Conservation (phyloP, 1,139 yeast species). For the Suhomyces chickasaworum region DNA sequence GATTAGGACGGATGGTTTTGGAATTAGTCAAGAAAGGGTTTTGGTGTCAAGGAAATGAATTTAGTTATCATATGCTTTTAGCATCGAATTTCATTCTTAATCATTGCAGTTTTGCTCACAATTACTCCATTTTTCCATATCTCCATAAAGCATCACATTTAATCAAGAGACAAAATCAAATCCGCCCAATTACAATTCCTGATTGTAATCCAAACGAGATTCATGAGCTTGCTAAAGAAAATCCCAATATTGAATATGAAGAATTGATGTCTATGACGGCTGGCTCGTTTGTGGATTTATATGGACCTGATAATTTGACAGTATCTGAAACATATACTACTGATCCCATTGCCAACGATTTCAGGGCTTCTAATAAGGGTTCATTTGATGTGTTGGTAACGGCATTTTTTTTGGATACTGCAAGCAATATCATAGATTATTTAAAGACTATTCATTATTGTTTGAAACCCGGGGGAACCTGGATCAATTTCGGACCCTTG, state of each 20-base stretch:
- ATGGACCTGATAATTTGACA: conserved; percentile 53
- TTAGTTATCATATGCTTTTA: conserved; percentile 77
- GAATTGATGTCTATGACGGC: conserved; percentile 75
- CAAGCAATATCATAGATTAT: conserved; percentile 71
- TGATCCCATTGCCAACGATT: conserved; percentile 41
- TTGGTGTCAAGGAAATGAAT: conserved; percentile 82
- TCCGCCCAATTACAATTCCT: conserved; percentile 54
- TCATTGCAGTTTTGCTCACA: conserved; percentile 42
- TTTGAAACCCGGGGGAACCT: conserved; percentile 56
- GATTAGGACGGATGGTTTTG: conserved; percentile 75
- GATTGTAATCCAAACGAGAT: conserved; percentile 49
- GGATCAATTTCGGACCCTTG: conserved; percentile 88
- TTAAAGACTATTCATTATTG: conserved; percentile 57
- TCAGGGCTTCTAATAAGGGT: conserved; percentile 40
- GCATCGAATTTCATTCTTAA: conserved; percentile 68
- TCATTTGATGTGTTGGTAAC: conserved; percentile 63
- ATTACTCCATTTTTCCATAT: conserved; percentile 53
- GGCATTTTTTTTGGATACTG: conserved; percentile 79
- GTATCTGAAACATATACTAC: conserved; percentile 41
- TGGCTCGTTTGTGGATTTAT: conserved; percentile 78
- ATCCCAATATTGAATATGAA: conserved; percentile 46
- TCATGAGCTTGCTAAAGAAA: conserved; percentile 28
- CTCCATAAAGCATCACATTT: conserved; percentile 56
- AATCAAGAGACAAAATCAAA: conserved; percentile 44
- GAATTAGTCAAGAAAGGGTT: conserved; percentile 72